A percentile compares a stretch with the other conserved stretches of the same genome.
Evolutionary conservation across 768 basidiomycete genomes (phyloP).

Genomic region (Hericium coralloides): DNA sequence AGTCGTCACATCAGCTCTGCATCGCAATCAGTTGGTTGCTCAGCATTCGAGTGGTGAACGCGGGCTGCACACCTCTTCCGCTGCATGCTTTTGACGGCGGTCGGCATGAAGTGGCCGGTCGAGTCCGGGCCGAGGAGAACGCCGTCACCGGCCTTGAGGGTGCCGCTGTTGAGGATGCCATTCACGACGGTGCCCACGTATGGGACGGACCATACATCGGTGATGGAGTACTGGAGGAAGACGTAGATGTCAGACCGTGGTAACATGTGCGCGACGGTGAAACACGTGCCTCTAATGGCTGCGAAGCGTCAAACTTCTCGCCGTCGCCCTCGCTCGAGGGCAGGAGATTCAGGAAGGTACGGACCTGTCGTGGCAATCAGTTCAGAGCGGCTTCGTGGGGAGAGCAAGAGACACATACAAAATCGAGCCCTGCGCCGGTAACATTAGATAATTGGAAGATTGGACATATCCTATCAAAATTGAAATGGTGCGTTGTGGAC

Average conservation of each 20-base stretch:
- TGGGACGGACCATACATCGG: conserved; percentile 83
- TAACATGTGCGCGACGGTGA: not conserved
- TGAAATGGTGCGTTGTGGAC: not conserved
- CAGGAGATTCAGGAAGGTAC: conserved; percentile 85
- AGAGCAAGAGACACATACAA: conserved; percentile 32
- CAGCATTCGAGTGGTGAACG: not conserved
- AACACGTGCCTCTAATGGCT: conserved; percentile 60
- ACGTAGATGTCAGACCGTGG: conserved; percentile 1
- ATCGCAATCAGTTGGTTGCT: not conserved
- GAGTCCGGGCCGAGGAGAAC: conserved; percentile 88
- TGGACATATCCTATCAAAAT: conserved; percentile 60
- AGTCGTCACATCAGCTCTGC: conserved; percentile 65
- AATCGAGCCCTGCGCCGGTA: conserved; percentile 84
- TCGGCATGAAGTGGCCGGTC: conserved; percentile 78
- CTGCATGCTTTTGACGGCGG: conserved; percentile 86
- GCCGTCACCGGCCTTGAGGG: conserved; percentile 68
- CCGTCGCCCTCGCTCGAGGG: conserved; percentile 81
- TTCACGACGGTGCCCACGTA: conserved; percentile 82
- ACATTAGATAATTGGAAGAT: conserved; percentile 92
- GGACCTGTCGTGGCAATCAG: conserved; percentile 38
- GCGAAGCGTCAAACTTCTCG: conserved; percentile 71
- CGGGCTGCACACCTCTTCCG: conserved; percentile 59
- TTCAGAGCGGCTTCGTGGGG: not conserved
- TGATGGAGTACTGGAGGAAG: conserved; percentile 60
- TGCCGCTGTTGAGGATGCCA: conserved; percentile 73